These are phyloP conservation scores for Knufia fluminis DNA, from an alignment of 2,329 filamentous ascomycete species.

Conservation along the genomic window DNA sequence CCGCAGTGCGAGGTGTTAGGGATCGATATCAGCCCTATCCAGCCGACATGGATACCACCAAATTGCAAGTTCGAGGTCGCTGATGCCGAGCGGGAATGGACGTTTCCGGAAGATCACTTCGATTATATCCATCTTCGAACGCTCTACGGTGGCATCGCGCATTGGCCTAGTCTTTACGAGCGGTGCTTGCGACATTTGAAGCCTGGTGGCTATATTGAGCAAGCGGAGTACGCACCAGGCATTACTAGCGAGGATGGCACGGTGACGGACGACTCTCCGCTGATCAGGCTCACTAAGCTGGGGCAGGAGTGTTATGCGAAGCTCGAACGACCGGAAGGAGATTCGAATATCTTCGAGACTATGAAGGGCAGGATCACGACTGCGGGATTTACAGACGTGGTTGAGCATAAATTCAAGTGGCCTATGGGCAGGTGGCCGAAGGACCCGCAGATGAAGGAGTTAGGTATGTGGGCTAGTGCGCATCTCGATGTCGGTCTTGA, in stretches of 20 bases:
- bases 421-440: constrained; percentile 35
- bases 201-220: neutral
- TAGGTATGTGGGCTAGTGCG: constrained; percentile 7
- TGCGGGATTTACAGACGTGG: constrained; percentile 38
- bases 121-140: constrained; percentile 24
- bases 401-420: constrained; percentile 33
- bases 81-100: constrained; percentile 22
- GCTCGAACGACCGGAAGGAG: too few relatives aligned
- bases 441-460: constrained; percentile 25
- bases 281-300: neutral
- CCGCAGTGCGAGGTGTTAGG: constrained; percentile 15
- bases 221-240: neutral
- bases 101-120: constrained; percentile 21
- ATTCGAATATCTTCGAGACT: too few relatives aligned
- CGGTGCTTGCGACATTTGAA: neutral
- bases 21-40: constrained; percentile 22
- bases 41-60: constrained; percentile 22
- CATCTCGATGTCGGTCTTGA: constrained; percentile 9
- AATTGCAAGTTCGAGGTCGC: constrained; percentile 28
- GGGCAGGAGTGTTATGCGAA: too few relatives aligned
- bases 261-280: neutral
- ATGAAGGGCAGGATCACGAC: constrained; percentile 20
- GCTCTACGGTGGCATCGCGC: constrained; percentile 25
- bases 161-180: neutral
- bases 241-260: neutral